Percentiles rank a stretch among this genome's conserved stretches.
Evolutionary conservation across 768 basidiomycete species (phyloP).

Genomic region (Mycena pura): DNA sequence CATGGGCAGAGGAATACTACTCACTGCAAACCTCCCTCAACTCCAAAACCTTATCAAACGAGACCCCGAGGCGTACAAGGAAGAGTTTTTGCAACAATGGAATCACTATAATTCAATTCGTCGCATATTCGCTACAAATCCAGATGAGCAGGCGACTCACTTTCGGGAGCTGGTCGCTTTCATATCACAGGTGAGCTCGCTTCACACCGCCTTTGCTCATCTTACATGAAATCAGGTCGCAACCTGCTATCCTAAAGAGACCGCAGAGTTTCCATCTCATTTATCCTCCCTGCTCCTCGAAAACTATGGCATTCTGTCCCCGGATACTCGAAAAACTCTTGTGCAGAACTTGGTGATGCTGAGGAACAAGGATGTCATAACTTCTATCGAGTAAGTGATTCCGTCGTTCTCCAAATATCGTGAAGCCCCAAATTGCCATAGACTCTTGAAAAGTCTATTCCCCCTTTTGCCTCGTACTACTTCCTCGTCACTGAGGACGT

Average conservation of each 20-base stretch:
- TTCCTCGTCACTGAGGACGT: slow-evolving; percentile 79
- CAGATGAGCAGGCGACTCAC: slow-evolving; percentile 84
- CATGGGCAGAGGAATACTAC: slow-evolving; percentile 74
- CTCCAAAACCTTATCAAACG: slow-evolving; percentile 97
- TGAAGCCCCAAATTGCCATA: slow-evolving; percentile 37
- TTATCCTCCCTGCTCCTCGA: slow-evolving; percentile 81
- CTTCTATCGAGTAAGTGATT: slow-evolving; percentile 83
- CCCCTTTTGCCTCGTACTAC: slow-evolving; percentile 95
- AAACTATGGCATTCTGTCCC: slow-evolving; percentile 73
- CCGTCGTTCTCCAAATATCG: background rate
- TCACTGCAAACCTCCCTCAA: slow-evolving; percentile 91
- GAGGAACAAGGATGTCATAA: slow-evolving; percentile 90
- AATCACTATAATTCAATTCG: slow-evolving; percentile 90
- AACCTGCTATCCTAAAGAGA: slow-evolving; percentile 92
- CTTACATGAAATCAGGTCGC: slow-evolving; percentile 61
- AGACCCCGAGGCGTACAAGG: slow-evolving; percentile 87
- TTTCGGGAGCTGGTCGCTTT: slow-evolving; percentile 91
- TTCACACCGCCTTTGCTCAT: background rate
- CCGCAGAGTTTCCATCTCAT: slow-evolving; percentile 83
- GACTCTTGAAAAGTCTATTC: slow-evolving; percentile 89
- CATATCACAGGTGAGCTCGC: slow-evolving; percentile 73
- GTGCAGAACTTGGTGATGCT: slow-evolving; percentile 94
- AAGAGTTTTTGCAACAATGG: slow-evolving; percentile 97
- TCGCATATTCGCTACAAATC: slow-evolving; percentile 82
- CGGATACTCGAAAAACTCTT: slow-evolving; percentile 84